phyloP scores from a whole-genome alignment of 805 yeast species.

The Wickerhamiella qilinensis region DNA sequence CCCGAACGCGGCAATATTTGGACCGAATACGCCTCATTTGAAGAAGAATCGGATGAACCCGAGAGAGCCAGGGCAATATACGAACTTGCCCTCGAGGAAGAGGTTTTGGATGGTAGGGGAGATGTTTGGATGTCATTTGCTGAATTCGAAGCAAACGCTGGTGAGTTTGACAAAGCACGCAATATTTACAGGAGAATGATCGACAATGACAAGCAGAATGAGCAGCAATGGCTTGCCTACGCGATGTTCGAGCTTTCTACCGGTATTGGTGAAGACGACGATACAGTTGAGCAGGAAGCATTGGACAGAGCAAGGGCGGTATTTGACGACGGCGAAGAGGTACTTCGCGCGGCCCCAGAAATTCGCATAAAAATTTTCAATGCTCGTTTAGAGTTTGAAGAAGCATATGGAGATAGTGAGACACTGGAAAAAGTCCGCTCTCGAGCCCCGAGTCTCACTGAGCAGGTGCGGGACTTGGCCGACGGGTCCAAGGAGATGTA shows the following conservation, averaged over 20 bases:
- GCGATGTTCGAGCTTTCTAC: slow-evolving; percentile 59
- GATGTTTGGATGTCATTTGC: slow-evolving; percentile 29
- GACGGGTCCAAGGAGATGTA: slow-evolving; percentile 39
- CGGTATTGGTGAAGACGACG: slow-evolving; percentile 32
- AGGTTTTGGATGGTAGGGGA: slow-evolving; percentile 16
- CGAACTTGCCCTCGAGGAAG: slow-evolving; percentile 31
- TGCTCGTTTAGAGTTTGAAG: slow-evolving; percentile 50
- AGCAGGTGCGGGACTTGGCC: slow-evolving; percentile 25
- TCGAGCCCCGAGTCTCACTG: slow-evolving; percentile 40
- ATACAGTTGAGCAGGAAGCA: slow-evolving; percentile 31
- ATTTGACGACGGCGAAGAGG: slow-evolving; percentile 37
- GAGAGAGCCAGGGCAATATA: slow-evolving; percentile 52
- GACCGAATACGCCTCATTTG: slow-evolving; percentile 32
- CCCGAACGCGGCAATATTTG: slow-evolving; percentile 33
- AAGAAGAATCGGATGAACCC: slow-evolving; percentile 46
- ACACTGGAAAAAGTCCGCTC: slow-evolving; percentile 24
- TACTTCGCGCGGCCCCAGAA: slow-evolving; percentile 25
- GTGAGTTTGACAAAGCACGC: slow-evolving; percentile 41
- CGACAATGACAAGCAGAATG: slow-evolving; percentile 13
- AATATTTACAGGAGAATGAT: slow-evolving; percentile 29
- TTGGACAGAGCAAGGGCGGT: slow-evolving; percentile 34
- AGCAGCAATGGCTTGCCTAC: slow-evolving; percentile 39
- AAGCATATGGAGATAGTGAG: slow-evolving; percentile 36
- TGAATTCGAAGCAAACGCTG: slow-evolving; percentile 45
- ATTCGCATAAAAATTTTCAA: slow-evolving; percentile 39